A percentile compares a stretch with the other conserved stretches of the same genome.
Evolutionary conservation across 2,329 filamentous ascomycete species (phyloP).

Genomic region (Penicillium thymicola): DNA sequence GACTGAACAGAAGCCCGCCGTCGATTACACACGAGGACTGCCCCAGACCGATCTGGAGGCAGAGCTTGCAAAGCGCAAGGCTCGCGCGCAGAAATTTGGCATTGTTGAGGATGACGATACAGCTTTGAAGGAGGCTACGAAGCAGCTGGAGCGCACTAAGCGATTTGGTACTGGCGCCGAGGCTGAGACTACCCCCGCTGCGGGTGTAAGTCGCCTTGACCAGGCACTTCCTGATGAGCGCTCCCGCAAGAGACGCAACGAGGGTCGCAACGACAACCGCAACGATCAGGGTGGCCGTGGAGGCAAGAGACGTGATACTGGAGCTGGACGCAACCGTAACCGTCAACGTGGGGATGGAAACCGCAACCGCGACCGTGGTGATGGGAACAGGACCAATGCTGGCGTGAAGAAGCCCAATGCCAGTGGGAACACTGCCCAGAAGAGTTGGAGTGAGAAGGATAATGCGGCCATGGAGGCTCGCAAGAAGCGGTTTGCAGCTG

Average conservation of each 20-base stretch:
- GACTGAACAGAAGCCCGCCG: constrained; percentile 33
- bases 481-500: constrained; percentile 46
- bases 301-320: constrained; percentile 42
- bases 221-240: constrained; percentile 45
- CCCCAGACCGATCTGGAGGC: constrained; percentile 45
- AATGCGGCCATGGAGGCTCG: constrained; percentile 44
- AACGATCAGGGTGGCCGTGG: constrained; percentile 40
- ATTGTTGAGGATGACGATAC: constrained; percentile 41
- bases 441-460: constrained; percentile 41
- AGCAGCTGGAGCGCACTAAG: constrained; percentile 46
- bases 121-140: constrained; percentile 42
- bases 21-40: constrained; percentile 43
- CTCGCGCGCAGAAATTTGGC: constrained; percentile 49
- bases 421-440: constrained; percentile 18
- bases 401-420: constrained; percentile 15
- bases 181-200: constrained; percentile 13
- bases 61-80: constrained; percentile 48
- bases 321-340: constrained; percentile 34
- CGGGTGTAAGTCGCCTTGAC: constrained; percentile 43
- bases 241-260: constrained; percentile 36
- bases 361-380: constrained; percentile 22
- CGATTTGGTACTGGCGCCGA: constrained; percentile 41
- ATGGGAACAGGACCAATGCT: constrained; percentile 14
- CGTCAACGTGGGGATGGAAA: constrained; percentile 23
- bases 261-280: constrained; percentile 35